A percentile compares a stretch with the other conserved stretches of the same genome.
Conservation (phyloP, 257 asterid species). For the Galeopsis tetrahit region DNA sequence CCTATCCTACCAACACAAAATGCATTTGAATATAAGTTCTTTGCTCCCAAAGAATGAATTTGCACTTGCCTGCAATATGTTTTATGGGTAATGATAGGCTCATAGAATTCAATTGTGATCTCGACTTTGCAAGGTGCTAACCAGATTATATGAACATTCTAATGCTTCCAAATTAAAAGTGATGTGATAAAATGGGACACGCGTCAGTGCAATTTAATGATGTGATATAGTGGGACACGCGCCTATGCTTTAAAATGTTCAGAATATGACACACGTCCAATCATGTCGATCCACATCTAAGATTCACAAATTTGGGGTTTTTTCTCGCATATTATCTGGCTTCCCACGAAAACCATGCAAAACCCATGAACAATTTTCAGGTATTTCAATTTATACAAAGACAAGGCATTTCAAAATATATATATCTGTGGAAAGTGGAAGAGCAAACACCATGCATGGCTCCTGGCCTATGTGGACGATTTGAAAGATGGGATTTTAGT, state of each 20-base stretch:
- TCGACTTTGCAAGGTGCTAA: neutral
- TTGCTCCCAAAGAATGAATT: constrained; percentile 3
- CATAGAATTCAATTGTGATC: constrained; percentile 1
- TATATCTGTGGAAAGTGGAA: neutral
- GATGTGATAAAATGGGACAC: neutral
- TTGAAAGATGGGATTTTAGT: constrained; percentile 15
- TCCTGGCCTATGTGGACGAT: neutral
- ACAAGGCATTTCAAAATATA: neutral
- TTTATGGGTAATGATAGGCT: neutral
- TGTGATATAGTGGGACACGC: too few relatives aligned
- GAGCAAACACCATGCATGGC: too few relatives aligned
- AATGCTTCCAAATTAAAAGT: constrained; percentile 8
- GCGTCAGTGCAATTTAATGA: too few relatives aligned
- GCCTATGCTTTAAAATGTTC: neutral
- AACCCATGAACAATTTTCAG: neutral
- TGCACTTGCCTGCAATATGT: neutral
- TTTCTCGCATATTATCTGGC: neutral
- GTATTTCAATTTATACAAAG: neutral
- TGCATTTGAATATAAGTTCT: neutral
- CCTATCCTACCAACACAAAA: neutral
- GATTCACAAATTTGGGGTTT: neutral
- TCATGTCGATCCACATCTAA: neutral
- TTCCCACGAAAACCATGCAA: neutral
- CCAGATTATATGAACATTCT: neutral
- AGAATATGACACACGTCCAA: constrained; percentile 6